Base-by-base conservation (phyloP, 2,329 filamentous ascomycete genomes). In the Colletotrichum salicis region DNA sequence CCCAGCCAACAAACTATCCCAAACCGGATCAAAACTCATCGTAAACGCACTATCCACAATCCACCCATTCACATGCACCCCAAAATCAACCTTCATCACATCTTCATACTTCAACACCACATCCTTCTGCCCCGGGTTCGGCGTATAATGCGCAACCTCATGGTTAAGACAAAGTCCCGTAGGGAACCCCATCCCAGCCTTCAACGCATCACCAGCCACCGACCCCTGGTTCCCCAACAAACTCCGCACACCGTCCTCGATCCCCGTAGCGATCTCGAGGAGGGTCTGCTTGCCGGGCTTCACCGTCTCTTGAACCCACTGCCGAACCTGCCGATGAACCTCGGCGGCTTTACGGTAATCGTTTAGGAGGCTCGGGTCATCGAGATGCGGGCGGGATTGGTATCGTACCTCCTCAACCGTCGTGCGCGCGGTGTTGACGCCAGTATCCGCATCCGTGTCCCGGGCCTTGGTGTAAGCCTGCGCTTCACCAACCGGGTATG, bases 261-360 rank as follows among this genome's bases (percentile, higher is more conserved):
- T 97, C n/a, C 91, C 92, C 79, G 96, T 92, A 10, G 94, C 93
- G 75, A 97, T 96, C 80, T 95, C 91, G 3, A 92, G 94, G 79
- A 97, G 83, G 7, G 88, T 89, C 86, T 94, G 41, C 41, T 22
- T 91, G 59, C 94, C 94, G 0, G 94, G 94, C 85, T 93, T 93
- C 79, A 96, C 93, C 78, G 87, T 91, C 80, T 92, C 91, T 82
- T 94, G 91, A 4, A 93, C 94, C 88, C 93, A 95, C 81, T 94
- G 91, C 62, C 94, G 91, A 69, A 96, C 94, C 80, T 97, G 93
- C 68, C 94, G 91, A 81, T 97, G 94, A n/a, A 94, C 90, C 83
- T 97, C 94, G n/a, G 94, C 93, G 58, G 90, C 94, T 77, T 95
- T 89, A 73, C 94, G 91, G 81, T 95, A 97, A 78, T 97, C 94